Conservation (phyloP, 768 basidiomycete genomes). For the Rubroboletus pulcherrimus region DNA sequence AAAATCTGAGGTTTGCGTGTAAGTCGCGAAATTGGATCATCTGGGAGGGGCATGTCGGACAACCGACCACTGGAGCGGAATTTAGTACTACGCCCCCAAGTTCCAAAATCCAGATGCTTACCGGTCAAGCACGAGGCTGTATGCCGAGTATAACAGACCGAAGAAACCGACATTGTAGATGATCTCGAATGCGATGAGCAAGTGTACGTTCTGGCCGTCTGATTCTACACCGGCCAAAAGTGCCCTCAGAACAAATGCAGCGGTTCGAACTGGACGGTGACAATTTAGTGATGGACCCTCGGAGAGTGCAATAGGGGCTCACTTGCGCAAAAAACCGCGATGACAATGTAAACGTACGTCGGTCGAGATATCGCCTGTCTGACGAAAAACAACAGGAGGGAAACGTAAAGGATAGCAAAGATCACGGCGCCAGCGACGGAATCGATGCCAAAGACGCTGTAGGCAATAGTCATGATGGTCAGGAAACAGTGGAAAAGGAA, state of each 20-base stretch:
- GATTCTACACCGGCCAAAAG: constrained; percentile 23
- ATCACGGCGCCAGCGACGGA: constrained; percentile 31
- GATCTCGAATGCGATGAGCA: constrained; percentile 29
- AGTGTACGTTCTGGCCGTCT: constrained; percentile 19
- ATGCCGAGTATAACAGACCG: constrained; percentile 33
- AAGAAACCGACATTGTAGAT: constrained; percentile 37
- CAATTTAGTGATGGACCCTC: background rate
- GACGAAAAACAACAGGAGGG: constrained; percentile 24
- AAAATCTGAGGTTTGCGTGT: constrained; percentile 22
- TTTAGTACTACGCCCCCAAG: background rate
- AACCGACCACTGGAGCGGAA: constrained; percentile 12
- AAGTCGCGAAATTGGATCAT: constrained; percentile 19
- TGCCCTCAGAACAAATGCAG: constrained; percentile 31
- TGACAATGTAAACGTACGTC: constrained; percentile 28
- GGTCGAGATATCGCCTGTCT: constrained; percentile 18
- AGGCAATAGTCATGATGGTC: constrained; percentile 18
- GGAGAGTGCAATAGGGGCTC: background rate
- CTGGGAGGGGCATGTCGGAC: constrained; percentile 24
- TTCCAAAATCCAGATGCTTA: constrained; percentile 5
- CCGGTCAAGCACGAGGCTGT: constrained; percentile 33
- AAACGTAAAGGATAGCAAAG: constrained; percentile 30
- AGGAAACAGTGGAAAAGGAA: background rate
- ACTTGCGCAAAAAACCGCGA: constrained; percentile 30
- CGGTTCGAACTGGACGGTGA: constrained; percentile 23
- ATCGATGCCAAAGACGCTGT: constrained; percentile 23